These are phyloP conservation scores for Dioscorea alata DNA, from an alignment of 106 monocot species.

Conservation along the genomic window DNA sequence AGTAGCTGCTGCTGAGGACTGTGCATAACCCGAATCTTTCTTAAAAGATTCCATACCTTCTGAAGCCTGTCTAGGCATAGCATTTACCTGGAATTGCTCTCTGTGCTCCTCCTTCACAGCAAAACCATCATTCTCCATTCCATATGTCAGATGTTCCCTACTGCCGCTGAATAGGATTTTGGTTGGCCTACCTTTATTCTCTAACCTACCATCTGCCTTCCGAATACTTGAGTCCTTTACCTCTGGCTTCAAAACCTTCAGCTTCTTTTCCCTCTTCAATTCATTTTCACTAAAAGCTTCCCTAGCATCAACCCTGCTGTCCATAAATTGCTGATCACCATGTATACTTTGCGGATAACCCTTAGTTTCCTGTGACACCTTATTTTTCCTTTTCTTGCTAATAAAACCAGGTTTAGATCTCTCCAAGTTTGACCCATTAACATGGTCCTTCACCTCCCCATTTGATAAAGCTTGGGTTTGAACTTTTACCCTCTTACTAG, in stretches of 20 bases:
- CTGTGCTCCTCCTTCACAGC: slow-evolving; percentile 19
- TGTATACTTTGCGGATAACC: slow-evolving; percentile 9
- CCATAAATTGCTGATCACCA: slow-evolving; percentile 2
- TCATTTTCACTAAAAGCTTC: slow-evolving; percentile 28
- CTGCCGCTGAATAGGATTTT: slow-evolving; percentile 16
- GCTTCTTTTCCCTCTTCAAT: slow-evolving; percentile 38
- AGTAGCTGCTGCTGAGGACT: slow-evolving; percentile 45
- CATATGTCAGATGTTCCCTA: slow-evolving; percentile 15
- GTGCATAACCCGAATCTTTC: slow-evolving; percentile 31
- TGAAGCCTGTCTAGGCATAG: neutral
- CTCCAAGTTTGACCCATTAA: slow-evolving; percentile 16
- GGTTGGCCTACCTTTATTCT: slow-evolving; percentile 6
- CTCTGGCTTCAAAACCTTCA: slow-evolving; percentile 30
- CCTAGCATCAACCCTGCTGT: slow-evolving; percentile 9
- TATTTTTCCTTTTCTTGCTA: slow-evolving; percentile 49
- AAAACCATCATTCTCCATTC: slow-evolving; percentile 4
- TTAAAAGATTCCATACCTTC: slow-evolving; percentile 18
- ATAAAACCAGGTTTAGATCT: slow-evolving; percentile 18
- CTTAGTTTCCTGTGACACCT: slow-evolving; percentile 35
- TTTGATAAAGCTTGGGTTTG: slow-evolving; percentile 13
- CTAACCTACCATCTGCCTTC: slow-evolving; percentile 18
- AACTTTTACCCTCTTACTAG: slow-evolving; percentile 23
- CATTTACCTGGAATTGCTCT: slow-evolving; percentile 5
- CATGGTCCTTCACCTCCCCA: slow-evolving; percentile 28
- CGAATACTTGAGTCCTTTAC: slow-evolving; percentile 20